Conservation (phyloP, 179 eudicot genomes). For the Spinacia oleracea region DNA sequence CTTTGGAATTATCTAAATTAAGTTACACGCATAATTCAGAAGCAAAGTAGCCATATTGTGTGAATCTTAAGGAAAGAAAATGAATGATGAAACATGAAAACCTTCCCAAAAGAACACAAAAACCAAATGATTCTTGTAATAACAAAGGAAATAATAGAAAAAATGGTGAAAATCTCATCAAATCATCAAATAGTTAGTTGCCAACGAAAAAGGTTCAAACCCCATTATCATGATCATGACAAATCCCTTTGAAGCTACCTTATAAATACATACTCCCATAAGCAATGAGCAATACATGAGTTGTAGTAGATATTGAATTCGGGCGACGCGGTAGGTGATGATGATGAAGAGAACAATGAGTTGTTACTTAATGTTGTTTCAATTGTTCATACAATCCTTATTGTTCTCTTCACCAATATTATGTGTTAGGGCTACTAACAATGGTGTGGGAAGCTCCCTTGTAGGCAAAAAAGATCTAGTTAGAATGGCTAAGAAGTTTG, state of each 20-base stretch:
- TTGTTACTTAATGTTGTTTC: constrained; percentile 4
- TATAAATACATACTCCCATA: not conserved
- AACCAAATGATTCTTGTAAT: constrained; percentile 4
- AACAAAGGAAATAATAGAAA: not conserved
- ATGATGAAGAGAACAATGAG: not conserved
- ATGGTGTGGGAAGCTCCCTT: not conserved
- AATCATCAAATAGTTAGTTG: not conserved
- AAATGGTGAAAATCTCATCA: not conserved
- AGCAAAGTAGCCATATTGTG: not conserved
- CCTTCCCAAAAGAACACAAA: not conserved
- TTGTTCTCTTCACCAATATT: not conserved
- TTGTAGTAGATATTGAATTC: no score
- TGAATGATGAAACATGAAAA: not conserved
- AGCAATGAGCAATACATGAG: not conserved
- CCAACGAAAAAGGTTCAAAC: not conserved
- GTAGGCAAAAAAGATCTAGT: not conserved
- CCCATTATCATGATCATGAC: not conserved
- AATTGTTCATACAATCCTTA: constrained; percentile 14
- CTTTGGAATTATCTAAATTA: constrained; percentile 5
- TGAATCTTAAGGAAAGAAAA: not conserved
- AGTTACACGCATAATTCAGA: not conserved
- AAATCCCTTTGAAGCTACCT: not conserved
- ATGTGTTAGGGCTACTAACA: not conserved
- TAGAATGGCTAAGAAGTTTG: constrained; percentile 18
- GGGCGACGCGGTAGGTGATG: no score